These are phyloP conservation scores for Fusarium sp. DNA, from an alignment of 2,329 filamentous ascomycete genomes.

Conservation along the genomic window DNA sequence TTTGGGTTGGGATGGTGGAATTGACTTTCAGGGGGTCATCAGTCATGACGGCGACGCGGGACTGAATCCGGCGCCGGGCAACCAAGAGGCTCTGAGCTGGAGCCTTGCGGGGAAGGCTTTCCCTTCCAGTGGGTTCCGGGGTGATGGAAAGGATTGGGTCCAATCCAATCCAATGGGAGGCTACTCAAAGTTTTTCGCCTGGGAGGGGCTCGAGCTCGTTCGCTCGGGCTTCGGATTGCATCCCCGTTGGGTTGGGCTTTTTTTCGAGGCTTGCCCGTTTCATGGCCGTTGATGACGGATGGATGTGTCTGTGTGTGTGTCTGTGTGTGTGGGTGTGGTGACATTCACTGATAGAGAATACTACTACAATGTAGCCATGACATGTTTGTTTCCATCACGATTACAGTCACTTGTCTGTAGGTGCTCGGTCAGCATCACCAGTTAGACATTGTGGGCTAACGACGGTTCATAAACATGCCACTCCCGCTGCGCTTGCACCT, in stretches of 20 bases:
- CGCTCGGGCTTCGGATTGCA: constrained; percentile 10
- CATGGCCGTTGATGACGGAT: not conserved
- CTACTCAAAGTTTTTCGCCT: constrained; percentile 11
- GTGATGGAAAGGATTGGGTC: not conserved
- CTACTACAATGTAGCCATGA: not conserved
- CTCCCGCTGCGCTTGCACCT: not conserved
- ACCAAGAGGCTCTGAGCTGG: not conserved
- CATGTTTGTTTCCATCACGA: not conserved
- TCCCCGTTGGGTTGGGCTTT: constrained; percentile 3
- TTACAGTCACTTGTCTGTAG: not conserved
- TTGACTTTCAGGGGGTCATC: constrained; percentile 27
- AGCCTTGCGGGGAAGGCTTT: not conserved
- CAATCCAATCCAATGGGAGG: not conserved
- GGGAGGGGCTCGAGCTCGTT: not conserved
- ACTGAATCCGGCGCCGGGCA: constrained; percentile 15
- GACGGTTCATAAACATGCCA: constrained; percentile 29
- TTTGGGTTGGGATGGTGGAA: constrained; percentile 6
- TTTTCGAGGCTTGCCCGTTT: constrained; percentile 9
- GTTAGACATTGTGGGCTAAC: constrained; percentile 23
- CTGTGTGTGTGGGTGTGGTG: not conserved
- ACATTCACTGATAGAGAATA: not conserved
- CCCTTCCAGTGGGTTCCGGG: constrained; percentile 2
- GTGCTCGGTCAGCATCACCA: constrained; percentile 8
- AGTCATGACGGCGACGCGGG: constrained; percentile 18
- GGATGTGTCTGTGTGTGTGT: not conserved